phyloP scores from a whole-genome alignment of 2,329 filamentous ascomycete species.

The Ophiostoma tasmaniense region DNA sequence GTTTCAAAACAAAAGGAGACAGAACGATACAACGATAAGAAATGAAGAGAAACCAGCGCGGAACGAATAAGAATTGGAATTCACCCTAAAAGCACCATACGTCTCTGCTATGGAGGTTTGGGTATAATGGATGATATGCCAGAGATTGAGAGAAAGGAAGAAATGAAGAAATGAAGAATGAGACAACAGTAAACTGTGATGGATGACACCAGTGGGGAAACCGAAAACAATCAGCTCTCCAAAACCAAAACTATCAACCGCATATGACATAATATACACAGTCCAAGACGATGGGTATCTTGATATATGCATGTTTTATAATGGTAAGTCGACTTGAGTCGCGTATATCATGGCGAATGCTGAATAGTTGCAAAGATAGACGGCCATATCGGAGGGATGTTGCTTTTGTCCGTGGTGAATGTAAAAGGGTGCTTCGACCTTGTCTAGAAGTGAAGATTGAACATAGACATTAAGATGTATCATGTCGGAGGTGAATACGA shows the following conservation, averaged over 20 bases:
- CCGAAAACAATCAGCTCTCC: background rate
- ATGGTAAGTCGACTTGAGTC: background rate
- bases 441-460: background rate
- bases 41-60: background rate
- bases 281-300: background rate
- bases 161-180: too few species aligned
- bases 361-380: background rate
- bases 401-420: background rate
- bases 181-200: background rate
- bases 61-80: background rate
- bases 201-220: background rate
- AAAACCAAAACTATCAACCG: background rate
- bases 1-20: background rate
- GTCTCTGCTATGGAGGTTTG: conserved; percentile 11
- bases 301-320: background rate
- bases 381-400: background rate
- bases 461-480: conserved; percentile 14
- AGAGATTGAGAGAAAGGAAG: conserved; percentile 1
- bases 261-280: background rate
- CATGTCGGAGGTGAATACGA: conserved; percentile 1
- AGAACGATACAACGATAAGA: background rate
- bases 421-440: background rate
- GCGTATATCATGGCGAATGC: background rate
- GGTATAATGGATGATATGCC: conserved; percentile 10
- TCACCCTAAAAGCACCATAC: conserved; percentile 11